Conservation (phyloP, 2,329 filamentous ascomycete species). For the Penicillium sp. region DNA sequence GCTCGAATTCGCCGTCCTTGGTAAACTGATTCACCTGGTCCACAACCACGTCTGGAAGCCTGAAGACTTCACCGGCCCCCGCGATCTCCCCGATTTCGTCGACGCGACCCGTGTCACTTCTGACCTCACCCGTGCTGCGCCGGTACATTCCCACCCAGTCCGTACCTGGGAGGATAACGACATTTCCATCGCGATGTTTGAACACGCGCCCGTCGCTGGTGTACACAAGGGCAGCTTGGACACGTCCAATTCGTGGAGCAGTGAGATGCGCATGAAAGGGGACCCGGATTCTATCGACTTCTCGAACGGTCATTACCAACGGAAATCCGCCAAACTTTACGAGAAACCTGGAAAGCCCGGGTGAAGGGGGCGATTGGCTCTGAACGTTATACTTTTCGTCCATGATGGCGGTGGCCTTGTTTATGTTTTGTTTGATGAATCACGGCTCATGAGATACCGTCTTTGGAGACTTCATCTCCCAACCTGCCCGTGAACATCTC, state of each 20-base stretch:
- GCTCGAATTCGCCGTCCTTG: slow-evolving; percentile 53
- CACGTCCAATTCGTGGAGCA: slow-evolving; percentile 32
- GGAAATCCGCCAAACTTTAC: slow-evolving; percentile 5
- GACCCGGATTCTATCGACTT: slow-evolving; percentile 28
- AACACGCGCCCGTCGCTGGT: slow-evolving; percentile 28
- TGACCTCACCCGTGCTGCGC: slow-evolving; percentile 43
- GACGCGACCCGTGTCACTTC: slow-evolving; percentile 46
- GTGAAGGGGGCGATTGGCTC: not conserved
- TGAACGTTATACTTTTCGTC: not conserved
- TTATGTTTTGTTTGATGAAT: slow-evolving; percentile 15
- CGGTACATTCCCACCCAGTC: slow-evolving; percentile 22
- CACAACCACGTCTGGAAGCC: slow-evolving; percentile 41
- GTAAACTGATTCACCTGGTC: slow-evolving; percentile 47
- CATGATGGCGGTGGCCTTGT: not conserved
- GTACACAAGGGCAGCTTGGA: slow-evolving; percentile 27
- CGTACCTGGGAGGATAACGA: slow-evolving; percentile 41
- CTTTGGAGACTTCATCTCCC: slow-evolving; percentile 12
- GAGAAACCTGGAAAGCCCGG: slow-evolving; percentile 17
- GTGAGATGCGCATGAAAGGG: slow-evolving; percentile 30
- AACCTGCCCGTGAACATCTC: not conserved
- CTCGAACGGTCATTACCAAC: slow-evolving; percentile 17
- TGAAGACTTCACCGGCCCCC: slow-evolving; percentile 32
- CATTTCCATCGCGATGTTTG: slow-evolving; percentile 43
- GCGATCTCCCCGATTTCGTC: slow-evolving; percentile 47
- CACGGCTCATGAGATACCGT: slow-evolving; percentile 21